phyloP scores from a whole-genome alignment of 371 early-diverging fungal genomes.

The Nosema muscidifuracis region DNA sequence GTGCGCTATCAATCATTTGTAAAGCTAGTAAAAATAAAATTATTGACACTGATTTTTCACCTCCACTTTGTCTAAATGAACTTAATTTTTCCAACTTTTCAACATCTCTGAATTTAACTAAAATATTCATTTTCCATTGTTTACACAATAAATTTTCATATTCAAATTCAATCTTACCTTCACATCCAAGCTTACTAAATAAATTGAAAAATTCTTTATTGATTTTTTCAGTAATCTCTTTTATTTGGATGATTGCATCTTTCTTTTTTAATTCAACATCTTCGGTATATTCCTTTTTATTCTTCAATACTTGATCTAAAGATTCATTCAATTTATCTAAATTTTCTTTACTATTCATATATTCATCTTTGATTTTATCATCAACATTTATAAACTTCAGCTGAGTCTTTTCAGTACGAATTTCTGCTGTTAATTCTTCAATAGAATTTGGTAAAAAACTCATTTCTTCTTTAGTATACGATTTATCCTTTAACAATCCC shows the following conservation, averaged over 20 bases:
- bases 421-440: conserved; percentile 39
- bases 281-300: conserved; percentile 18
- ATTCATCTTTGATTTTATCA: conserved; percentile 26
- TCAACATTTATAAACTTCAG: conserved; percentile 41
- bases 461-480: conserved; percentile 8
- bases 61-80: conserved; percentile 89
- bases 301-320: background rate
- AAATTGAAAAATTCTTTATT: conserved; percentile 38
- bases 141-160: conserved; percentile 70
- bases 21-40: conserved; percentile 89
- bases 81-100: conserved; percentile 78
- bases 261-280: background rate
- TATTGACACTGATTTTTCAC: conserved; percentile 69
- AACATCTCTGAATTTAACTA: conserved; percentile 66
- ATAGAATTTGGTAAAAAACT: conserved; percentile 28
- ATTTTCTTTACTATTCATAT: conserved; percentile 22
- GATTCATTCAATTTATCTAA: conserved; percentile 22
- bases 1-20: conserved; percentile 73
- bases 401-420: conserved; percentile 22
- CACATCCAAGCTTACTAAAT: conserved; percentile 40
- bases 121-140: conserved; percentile 86
- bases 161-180: conserved; percentile 49
- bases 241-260: background rate
- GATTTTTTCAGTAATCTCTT: conserved; percentile 7
- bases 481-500: conserved; percentile 13